These are phyloP conservation scores for Metarhizium guizhouense DNA, from an alignment of 2,329 filamentous ascomycete genomes.

Conservation along the genomic window DNA sequence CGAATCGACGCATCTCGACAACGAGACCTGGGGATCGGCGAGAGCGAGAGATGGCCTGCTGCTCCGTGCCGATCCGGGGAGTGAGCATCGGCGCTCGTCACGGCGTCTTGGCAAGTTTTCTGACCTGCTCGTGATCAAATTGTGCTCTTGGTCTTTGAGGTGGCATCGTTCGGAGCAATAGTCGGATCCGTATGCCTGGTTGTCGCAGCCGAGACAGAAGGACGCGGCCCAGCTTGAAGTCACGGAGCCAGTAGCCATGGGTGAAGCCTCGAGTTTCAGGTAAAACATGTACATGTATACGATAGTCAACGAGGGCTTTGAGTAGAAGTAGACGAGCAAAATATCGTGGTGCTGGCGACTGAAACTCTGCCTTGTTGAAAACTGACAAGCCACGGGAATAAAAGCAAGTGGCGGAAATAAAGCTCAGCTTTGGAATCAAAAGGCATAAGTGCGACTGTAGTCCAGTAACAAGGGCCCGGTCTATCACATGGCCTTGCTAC, in stretches of 20 bases:
- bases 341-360: too few species aligned
- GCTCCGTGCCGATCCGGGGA: not conserved
- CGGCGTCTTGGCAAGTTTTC: not conserved
- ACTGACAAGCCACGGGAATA: too few species aligned
- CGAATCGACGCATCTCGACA: too few species aligned
- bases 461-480: too few species aligned
- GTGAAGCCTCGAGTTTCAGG: not conserved
- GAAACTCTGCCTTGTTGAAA: too few species aligned
- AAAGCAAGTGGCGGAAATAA: too few species aligned
- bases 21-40: too few species aligned
- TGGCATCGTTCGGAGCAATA: not conserved
- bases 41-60: not conserved
- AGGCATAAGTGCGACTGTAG: too few species aligned
- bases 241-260: not conserved
- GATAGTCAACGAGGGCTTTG: too few species aligned
- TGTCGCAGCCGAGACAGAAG: conserved; percentile 1
- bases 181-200: not conserved
- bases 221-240: not conserved
- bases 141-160: not conserved
- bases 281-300: not conserved
- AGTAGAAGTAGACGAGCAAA: too few species aligned
- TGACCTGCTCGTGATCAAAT: not conserved
- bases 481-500: too few species aligned
- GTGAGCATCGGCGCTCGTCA: not conserved
- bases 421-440: too few species aligned